phyloP scores from a whole-genome alignment of 768 basidiomycete species.

The Cystobasidium ongulense region DNA sequence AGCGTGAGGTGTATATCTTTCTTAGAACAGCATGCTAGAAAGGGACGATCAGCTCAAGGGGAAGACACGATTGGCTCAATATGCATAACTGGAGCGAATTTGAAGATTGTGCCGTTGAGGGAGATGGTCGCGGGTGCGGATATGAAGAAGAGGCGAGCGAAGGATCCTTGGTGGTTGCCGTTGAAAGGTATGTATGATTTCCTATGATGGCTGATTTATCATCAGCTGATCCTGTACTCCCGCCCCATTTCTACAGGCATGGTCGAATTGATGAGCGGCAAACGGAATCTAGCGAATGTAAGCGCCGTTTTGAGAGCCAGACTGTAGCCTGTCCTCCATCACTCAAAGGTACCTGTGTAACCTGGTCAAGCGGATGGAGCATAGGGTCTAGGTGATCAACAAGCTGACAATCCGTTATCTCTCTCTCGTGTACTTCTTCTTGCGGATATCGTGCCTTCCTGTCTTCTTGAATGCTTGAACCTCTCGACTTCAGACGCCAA shows the following conservation, averaged over 20 bases:
- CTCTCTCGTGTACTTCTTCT: not conserved
- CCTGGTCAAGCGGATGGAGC: no score
- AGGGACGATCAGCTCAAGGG: not conserved
- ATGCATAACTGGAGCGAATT: conserved; percentile 71
- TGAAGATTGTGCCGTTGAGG: conserved; percentile 73
- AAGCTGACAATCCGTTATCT: no score
- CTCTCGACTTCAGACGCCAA: not conserved
- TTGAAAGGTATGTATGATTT: conserved; percentile 27
- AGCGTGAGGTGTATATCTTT: conserved; percentile 89
- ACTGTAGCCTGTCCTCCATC: not conserved
- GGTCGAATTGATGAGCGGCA: conserved; percentile 30
- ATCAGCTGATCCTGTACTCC: conserved; percentile 1
- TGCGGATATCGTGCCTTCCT: not conserved
- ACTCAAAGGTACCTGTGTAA: no score
- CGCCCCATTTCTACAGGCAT: not conserved
- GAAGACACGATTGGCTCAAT: conserved; percentile 65
- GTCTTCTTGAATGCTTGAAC: not conserved
- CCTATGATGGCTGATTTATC: not conserved
- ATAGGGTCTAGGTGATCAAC: no score
- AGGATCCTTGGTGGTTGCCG: conserved; percentile 40
- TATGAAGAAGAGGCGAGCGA: conserved; percentile 67
- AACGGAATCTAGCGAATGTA: conserved; percentile 16
- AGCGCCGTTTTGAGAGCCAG: conserved; percentile 1
- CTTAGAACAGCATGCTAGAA: conserved; percentile 57
- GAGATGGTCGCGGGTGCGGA: conserved; percentile 82